A percentile compares a stretch with the other conserved stretches of the same genome.
Conservation (phyloP, 495 filamentous ascomycete genomes). For the Hyphodiscus hymeniophilus region DNA sequence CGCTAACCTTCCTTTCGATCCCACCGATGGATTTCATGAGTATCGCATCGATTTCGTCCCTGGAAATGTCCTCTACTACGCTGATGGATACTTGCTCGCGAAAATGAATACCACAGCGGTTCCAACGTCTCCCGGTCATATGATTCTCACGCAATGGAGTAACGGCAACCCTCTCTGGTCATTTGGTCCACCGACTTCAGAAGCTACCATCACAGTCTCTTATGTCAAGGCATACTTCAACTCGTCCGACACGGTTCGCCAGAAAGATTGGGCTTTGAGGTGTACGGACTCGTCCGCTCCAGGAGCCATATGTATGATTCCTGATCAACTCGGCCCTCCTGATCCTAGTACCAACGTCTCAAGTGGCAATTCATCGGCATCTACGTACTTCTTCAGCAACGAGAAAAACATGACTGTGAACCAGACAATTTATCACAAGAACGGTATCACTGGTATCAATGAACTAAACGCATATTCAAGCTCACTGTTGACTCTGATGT, state of each 20-base stretch:
- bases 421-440: constrained; percentile 39
- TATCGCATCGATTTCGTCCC: constrained; percentile 72
- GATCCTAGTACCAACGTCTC: constrained; percentile 17
- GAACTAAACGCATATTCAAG: neutral
- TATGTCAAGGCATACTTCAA: constrained; percentile 79
- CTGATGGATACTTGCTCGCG: constrained; percentile 45
- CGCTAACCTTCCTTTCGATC: constrained; percentile 52
- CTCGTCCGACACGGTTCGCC: constrained; percentile 39
- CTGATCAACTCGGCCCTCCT: constrained; percentile 38
- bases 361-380: constrained; percentile 23
- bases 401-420: constrained; percentile 46
- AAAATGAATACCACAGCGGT: constrained; percentile 46
- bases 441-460: neutral
- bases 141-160: constrained; percentile 70
- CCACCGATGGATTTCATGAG: constrained; percentile 54
- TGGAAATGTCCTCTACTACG: constrained; percentile 52
- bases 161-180: constrained; percentile 66
- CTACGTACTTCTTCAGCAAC: constrained; percentile 52
- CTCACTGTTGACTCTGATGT: neutral
- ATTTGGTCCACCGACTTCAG: constrained; percentile 51
- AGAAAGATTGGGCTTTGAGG: constrained; percentile 35
- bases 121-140: constrained; percentile 48
- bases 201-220: constrained; percentile 50
- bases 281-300: constrained; percentile 35
- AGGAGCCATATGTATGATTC: constrained; percentile 49